Percentiles rank a stretch among this genome's conserved stretches.
These are phyloP conservation scores for Millerozyma miso DNA, from an alignment of 805 yeast species.

Conservation along the genomic window DNA sequence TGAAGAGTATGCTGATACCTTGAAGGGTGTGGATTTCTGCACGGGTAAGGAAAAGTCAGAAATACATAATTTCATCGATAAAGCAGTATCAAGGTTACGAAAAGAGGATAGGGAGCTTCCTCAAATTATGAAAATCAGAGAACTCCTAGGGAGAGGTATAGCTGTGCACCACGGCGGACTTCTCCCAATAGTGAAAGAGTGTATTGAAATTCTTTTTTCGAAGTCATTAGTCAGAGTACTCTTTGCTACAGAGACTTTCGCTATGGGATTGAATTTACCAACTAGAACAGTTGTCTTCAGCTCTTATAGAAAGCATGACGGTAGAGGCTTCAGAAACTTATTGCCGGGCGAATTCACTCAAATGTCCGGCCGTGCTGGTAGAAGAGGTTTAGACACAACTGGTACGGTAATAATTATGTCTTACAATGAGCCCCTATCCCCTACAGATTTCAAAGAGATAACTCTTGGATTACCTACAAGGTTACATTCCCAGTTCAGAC, in stretches of 20 bases:
- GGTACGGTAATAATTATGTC: constrained; percentile 96
- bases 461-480: constrained; percentile 88
- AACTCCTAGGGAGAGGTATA: constrained; percentile 82
- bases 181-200: constrained; percentile 87
- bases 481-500: constrained; percentile 83
- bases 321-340: constrained; percentile 72
- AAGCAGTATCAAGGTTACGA: constrained; percentile 80
- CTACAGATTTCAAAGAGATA: constrained; percentile 66
- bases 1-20: constrained; percentile 84
- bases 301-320: constrained; percentile 85
- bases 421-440: constrained; percentile 58
- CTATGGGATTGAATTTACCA: constrained; percentile 96
- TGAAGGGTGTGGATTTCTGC: constrained; percentile 73
- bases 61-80: constrained; percentile 88
- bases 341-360: constrained; percentile 97
- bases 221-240: constrained; percentile 81
- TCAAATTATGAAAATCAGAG: constrained; percentile 79
- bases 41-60: constrained; percentile 83
- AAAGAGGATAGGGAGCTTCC: constrained; percentile 92
- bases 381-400: constrained; percentile 89
- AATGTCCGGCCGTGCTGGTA: constrained; percentile 98
- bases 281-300: constrained; percentile 94
- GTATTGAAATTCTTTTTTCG: constrained; percentile 88
- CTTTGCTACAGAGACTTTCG: constrained; percentile 97
- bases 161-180: constrained; percentile 96